These are phyloP conservation scores for Thelephora ganbajun DNA, from an alignment of 768 basidiomycete genomes.

Conservation along the genomic window DNA sequence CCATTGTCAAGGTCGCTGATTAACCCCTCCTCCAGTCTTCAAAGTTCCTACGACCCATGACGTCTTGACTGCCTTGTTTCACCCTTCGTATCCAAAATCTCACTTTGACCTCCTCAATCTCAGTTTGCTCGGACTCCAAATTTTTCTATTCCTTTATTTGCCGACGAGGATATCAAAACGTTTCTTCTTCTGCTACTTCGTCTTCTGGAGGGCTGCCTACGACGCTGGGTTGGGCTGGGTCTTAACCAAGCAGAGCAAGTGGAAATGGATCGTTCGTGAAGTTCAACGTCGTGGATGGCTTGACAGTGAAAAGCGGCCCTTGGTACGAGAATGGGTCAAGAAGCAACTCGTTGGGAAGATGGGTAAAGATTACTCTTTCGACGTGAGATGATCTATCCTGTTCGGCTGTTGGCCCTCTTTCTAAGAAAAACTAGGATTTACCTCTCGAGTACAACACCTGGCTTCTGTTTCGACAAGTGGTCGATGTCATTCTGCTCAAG, in stretches of 20 bases:
- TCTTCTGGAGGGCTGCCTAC: constrained; percentile 86
- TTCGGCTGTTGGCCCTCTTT: constrained; percentile 2
- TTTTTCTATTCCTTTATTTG: constrained; percentile 57
- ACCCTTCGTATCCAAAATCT: constrained; percentile 74
- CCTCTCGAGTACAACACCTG: constrained; percentile 93
- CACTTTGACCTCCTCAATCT: constrained; percentile 82
- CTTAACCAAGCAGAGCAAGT: constrained; percentile 89
- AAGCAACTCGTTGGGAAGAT: constrained; percentile 82
- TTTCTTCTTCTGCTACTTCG: constrained; percentile 85
- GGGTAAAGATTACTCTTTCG: constrained; percentile 88
- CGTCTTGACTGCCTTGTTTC: constrained; percentile 72
- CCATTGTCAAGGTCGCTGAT: background rate
- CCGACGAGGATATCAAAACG: constrained; percentile 36
- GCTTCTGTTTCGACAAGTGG: constrained; percentile 91
- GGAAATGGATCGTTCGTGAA: constrained; percentile 81
- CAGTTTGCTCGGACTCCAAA: constrained; percentile 62
- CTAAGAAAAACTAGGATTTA: constrained; percentile 41
- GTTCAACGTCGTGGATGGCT: constrained; percentile 79
- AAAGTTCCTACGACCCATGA: constrained; percentile 87
- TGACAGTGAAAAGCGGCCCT: constrained; percentile 52
- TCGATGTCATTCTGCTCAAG: constrained; percentile 95
- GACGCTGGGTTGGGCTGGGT: constrained; percentile 91
- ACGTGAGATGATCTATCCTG: constrained; percentile 36
- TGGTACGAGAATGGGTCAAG: constrained; percentile 69
- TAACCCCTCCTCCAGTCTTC: constrained; percentile 46